A percentile compares a stretch with the other conserved stretches of the same genome.
These are phyloP conservation scores for Ogataea nakhonphanomensis DNA, from an alignment of 805 yeast species.

Conservation along the genomic window DNA sequence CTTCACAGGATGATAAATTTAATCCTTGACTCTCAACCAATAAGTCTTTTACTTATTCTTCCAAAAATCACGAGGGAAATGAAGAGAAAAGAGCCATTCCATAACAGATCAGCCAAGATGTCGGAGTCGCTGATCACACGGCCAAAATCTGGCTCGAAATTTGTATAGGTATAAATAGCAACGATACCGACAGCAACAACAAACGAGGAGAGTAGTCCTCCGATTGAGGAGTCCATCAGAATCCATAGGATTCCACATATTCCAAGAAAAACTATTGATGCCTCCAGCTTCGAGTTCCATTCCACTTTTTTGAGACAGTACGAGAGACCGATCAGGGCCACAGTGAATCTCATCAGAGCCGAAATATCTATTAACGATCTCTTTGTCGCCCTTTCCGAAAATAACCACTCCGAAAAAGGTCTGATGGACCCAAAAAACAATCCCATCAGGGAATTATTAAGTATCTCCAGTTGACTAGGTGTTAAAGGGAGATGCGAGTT, in stretches of 20 bases:
- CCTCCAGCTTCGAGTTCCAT: slow-evolving; percentile 66
- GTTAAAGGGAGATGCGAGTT: slow-evolving; percentile 24
- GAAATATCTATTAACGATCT: slow-evolving; percentile 16
- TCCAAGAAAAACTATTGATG: slow-evolving; percentile 58
- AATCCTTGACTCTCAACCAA: not conserved
- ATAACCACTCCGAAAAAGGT: slow-evolving; percentile 38
- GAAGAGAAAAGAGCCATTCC: slow-evolving; percentile 63
- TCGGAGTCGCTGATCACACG: slow-evolving; percentile 11
- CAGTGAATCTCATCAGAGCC: slow-evolving; percentile 38
- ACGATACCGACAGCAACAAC: slow-evolving; percentile 18
- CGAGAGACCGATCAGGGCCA: slow-evolving; percentile 67
- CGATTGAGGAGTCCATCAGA: slow-evolving; percentile 25
- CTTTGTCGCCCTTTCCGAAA: slow-evolving; percentile 9
- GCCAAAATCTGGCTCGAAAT: slow-evolving; percentile 2
- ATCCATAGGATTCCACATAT: slow-evolving; percentile 67
- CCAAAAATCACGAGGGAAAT: slow-evolving; percentile 66
- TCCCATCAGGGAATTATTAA: slow-evolving; percentile 47
- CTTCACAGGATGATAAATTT: not conserved
- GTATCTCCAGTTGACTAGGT: slow-evolving; percentile 13
- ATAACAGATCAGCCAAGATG: slow-evolving; percentile 42
- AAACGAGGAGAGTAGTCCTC: slow-evolving; percentile 22
- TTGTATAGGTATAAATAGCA: slow-evolving; percentile 11
- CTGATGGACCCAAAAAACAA: slow-evolving; percentile 52
- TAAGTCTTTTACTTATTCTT: slow-evolving; percentile 47
- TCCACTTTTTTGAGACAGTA: slow-evolving; percentile 67